Evolutionary conservation across 371 early-diverging fungal genomes (phyloP).

Genomic region (Apophysomyces variabilis): DNA sequence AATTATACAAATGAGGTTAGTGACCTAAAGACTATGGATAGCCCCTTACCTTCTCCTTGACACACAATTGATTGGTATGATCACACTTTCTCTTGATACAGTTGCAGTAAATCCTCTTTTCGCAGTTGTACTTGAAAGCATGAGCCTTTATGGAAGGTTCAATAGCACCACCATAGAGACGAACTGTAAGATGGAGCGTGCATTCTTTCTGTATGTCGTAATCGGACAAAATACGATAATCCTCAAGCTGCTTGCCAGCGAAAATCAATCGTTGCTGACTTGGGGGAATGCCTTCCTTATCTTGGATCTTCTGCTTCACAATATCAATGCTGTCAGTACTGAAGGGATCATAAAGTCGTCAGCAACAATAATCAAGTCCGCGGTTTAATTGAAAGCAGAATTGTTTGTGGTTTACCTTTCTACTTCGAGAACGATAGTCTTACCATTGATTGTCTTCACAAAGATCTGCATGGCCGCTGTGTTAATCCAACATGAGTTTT

Average conservation of each 20-base stretch:
- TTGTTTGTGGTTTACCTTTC: constrained; percentile 58
- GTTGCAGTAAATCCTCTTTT: constrained; percentile 99
- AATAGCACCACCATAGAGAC: constrained; percentile 97
- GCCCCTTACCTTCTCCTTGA: constrained; percentile 86
- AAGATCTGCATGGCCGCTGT: constrained; percentile 71
- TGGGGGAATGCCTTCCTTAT: constrained; percentile 99
- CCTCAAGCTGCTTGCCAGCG: constrained; percentile 99
- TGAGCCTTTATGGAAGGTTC: constrained; percentile 97
- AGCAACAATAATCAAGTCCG: background rate
- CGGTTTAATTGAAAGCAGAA: too few relatives aligned
- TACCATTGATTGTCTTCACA: constrained; percentile 90
- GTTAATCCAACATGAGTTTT: too few relatives aligned
- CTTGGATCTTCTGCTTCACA: constrained; percentile 97
- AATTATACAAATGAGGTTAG: too few relatives aligned
- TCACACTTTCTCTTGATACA: constrained; percentile 99
- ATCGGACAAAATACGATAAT: constrained; percentile 90
- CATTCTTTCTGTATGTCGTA: constrained; percentile 97
- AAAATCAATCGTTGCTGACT: constrained; percentile 99
- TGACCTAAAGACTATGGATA: too few relatives aligned
- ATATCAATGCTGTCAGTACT: constrained; percentile 62
- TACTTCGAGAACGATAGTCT: constrained; percentile 96
- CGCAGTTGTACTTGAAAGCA: constrained; percentile 99
- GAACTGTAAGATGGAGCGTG: constrained; percentile 97
- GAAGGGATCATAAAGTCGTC: too few relatives aligned
- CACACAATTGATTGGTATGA: constrained; percentile 98